Percentiles rank a stretch among this genome's conserved stretches.
phyloP scores from a whole-genome alignment of 768 basidiomycete genomes.

The Collybia nuda region DNA sequence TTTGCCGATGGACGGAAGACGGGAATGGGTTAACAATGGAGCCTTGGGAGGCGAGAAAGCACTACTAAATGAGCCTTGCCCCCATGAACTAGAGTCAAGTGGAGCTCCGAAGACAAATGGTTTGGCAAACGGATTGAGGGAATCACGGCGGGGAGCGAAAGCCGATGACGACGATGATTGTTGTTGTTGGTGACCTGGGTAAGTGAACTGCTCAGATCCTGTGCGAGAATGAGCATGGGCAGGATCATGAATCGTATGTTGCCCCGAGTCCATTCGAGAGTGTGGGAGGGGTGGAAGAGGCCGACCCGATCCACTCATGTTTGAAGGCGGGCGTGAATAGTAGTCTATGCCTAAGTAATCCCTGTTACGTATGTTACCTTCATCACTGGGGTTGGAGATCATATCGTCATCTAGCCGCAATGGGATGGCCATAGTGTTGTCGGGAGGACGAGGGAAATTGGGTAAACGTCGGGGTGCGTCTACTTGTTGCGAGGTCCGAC shows the following conservation, averaged over 20 bases:
- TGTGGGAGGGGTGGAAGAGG: slow-evolving; percentile 64
- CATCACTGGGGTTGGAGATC: slow-evolving; percentile 87
- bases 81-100: slow-evolving; percentile 28
- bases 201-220: slow-evolving; percentile 34
- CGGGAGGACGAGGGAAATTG: slow-evolving; percentile 78
- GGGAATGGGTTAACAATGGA: slow-evolving; percentile 35
- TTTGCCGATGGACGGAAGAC: slow-evolving; percentile 54
- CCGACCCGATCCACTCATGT: slow-evolving; percentile 40
- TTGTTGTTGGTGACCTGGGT: slow-evolving; percentile 19
- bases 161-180: slow-evolving; percentile 20
- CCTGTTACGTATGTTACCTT: slow-evolving; percentile 42
- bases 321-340: slow-evolving; percentile 45
- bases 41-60: slow-evolving; percentile 32
- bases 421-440: slow-evolving; percentile 42
- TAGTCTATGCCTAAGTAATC: slow-evolving; percentile 50
- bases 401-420: slow-evolving; percentile 55
- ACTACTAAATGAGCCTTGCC: slow-evolving; percentile 29
- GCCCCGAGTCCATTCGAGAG: slow-evolving; percentile 62
- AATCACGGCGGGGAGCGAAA: slow-evolving; percentile 27
- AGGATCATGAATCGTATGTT: slow-evolving; percentile 61
- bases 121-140: slow-evolving; percentile 79
- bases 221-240: slow-evolving; percentile 65
- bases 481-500: slow-evolving; percentile 42
- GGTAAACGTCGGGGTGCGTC: slow-evolving; percentile 74
- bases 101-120: slow-evolving; percentile 76